Percentiles rank a stretch among this genome's conserved stretches.
Evolutionary conservation across 192 early-diverging fungal genomes (phyloP).

Genomic region (Backusella morwellensis): DNA sequence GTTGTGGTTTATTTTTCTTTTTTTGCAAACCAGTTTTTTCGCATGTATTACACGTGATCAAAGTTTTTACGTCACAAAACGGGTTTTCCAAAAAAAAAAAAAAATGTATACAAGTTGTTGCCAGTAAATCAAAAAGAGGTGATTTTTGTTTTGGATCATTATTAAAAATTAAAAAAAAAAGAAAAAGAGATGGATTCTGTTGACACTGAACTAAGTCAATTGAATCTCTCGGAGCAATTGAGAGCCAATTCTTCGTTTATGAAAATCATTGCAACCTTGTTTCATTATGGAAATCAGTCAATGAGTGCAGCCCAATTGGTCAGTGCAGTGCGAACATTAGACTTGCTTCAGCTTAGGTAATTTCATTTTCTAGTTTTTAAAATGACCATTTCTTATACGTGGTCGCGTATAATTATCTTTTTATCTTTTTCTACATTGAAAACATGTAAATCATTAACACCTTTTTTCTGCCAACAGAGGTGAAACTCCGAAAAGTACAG

Average conservation of each 20-base stretch:
- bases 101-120: background rate
- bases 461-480: conserved; percentile 27
- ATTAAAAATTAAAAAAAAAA: background rate
- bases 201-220: conserved; percentile 37
- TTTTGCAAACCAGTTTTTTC: background rate
- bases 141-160: background rate
- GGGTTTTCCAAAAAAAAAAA: background rate
- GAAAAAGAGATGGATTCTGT: conserved; percentile 18
- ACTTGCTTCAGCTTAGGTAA: conserved; percentile 39
- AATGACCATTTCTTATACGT: background rate
- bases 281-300: conserved; percentile 38
- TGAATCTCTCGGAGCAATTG: conserved; percentile 31
- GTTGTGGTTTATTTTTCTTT: too few species aligned
- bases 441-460: background rate
- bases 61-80: background rate
- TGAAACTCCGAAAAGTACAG: conserved; percentile 45
- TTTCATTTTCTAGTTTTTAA: background rate
- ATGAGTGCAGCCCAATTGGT: conserved; percentile 40
- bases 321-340: conserved; percentile 29
- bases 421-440: background rate
- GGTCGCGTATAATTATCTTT: background rate
- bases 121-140: background rate
- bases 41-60: background rate
- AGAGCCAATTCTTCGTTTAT: conserved; percentile 41
- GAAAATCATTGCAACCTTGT: conserved; percentile 42